Percentiles rank a stretch among this genome's conserved stretches.
These are phyloP conservation scores for Chaetomium fimeti DNA, from an alignment of 495 filamentous ascomycete genomes.

Conservation along the genomic window DNA sequence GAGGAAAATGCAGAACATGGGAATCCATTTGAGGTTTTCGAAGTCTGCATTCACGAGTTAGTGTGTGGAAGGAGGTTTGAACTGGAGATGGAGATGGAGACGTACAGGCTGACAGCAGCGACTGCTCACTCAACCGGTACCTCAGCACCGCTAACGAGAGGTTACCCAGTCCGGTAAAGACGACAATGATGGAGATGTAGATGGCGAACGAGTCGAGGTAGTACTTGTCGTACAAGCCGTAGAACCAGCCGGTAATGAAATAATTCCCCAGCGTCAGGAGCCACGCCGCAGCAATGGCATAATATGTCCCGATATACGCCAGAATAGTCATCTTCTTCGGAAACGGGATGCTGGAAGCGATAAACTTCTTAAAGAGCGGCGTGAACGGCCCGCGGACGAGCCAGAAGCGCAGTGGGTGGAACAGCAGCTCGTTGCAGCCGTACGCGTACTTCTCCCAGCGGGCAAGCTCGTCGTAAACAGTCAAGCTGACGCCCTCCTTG, in stretches of 20 bases:
- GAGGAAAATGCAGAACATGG: constrained; percentile 66
- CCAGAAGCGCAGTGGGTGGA: constrained; percentile 69
- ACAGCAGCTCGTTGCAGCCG: constrained; percentile 78
- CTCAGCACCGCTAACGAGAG: constrained; percentile 65
- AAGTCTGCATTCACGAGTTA: constrained; percentile 27
- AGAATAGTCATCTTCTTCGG: constrained; percentile 78
- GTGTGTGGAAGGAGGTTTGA: neutral
- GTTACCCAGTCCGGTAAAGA: constrained; percentile 68
- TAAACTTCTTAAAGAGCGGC: constrained; percentile 67
- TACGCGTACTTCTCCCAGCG: constrained; percentile 88
- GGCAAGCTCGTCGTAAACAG: constrained; percentile 79
- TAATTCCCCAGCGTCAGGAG: constrained; percentile 74
- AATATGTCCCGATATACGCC: constrained; percentile 83
- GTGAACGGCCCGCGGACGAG: constrained; percentile 67
- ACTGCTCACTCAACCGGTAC: constrained; percentile 60
- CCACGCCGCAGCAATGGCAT: constrained; percentile 77
- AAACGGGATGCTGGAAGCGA: constrained; percentile 68
- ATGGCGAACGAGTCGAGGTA: constrained; percentile 73
- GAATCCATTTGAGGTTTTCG: constrained; percentile 72
- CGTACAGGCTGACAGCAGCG: constrained; percentile 37
- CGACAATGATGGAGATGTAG: constrained; percentile 69
- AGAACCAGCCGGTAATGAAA: constrained; percentile 74
- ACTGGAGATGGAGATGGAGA: neutral
- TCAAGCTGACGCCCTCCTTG: constrained; percentile 81
- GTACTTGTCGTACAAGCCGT: constrained; percentile 69